A percentile compares a stretch with the other conserved stretches of the same genome.
Conservation (phyloP, 2,329 filamentous ascomycete species). For the Neonectria punicea region DNA sequence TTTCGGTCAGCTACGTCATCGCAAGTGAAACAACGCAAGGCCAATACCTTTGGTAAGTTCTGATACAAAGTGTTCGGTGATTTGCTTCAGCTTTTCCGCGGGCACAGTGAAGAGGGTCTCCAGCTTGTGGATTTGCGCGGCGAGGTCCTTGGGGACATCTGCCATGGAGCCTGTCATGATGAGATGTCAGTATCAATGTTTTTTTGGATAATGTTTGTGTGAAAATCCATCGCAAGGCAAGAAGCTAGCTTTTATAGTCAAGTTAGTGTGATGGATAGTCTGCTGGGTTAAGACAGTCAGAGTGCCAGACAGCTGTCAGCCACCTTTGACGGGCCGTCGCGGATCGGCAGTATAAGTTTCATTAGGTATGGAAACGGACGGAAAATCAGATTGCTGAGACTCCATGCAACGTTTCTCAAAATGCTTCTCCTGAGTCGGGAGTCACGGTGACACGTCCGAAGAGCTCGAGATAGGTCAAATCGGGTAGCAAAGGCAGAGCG, state of each 20-base stretch:
- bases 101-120: slow-evolving; percentile 87
- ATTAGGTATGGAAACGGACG: not conserved
- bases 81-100: slow-evolving; percentile 83
- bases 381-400: not conserved
- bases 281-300: slow-evolving; percentile 2
- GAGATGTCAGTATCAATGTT: slow-evolving; percentile 26
- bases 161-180: slow-evolving; percentile 79
- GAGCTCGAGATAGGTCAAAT: not conserved
- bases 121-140: slow-evolving; percentile 81
- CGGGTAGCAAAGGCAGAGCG: not conserved
- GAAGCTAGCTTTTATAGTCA: slow-evolving; percentile 1
- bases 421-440: slow-evolving; percentile 20
- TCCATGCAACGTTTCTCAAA: slow-evolving; percentile 5
- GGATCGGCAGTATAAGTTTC: slow-evolving; percentile 26
- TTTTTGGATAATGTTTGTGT: not conserved
- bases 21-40: not conserved
- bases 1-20: slow-evolving; percentile 25
- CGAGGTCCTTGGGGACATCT: slow-evolving; percentile 87
- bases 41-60: slow-evolving; percentile 84
- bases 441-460: slow-evolving; percentile 27
- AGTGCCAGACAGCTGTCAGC: slow-evolving; percentile 11
- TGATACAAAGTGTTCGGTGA: slow-evolving; percentile 87
- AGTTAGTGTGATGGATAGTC: not conserved
- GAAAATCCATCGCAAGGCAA: not conserved
- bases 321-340: slow-evolving; percentile 12